Conservation (phyloP, 768 basidiomycete species). For the Naganishia friedmannii region DNA sequence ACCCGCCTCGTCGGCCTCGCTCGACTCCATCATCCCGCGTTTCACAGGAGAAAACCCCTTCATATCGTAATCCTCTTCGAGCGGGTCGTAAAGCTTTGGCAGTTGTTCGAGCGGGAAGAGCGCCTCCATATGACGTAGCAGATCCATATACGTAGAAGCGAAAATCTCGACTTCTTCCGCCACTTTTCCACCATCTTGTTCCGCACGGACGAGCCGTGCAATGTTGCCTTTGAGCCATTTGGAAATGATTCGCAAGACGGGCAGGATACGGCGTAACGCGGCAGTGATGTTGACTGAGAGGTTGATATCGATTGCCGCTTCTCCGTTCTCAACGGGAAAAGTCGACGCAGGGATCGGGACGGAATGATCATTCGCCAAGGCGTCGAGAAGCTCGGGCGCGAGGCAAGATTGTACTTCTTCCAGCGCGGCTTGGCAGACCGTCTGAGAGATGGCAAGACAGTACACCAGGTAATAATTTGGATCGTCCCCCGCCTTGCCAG, state of each 20-base stretch:
- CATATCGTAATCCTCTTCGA: constrained; percentile 90
- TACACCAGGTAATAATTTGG: not conserved
- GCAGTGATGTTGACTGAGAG: constrained; percentile 63
- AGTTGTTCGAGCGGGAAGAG: constrained; percentile 69
- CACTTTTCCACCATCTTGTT: constrained; percentile 49
- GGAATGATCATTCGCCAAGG: not conserved
- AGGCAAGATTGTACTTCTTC: constrained; percentile 22
- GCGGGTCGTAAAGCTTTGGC: constrained; percentile 59
- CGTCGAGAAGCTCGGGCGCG: not conserved
- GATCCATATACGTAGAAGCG: constrained; percentile 70
- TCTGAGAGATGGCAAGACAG: constrained; percentile 19
- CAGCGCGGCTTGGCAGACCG: constrained; percentile 17
- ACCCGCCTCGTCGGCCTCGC: not conserved
- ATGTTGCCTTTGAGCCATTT: constrained; percentile 81
- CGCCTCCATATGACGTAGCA: constrained; percentile 61
- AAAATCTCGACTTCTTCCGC: constrained; percentile 57
- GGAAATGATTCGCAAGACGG: constrained; percentile 77
- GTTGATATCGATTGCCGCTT: constrained; percentile 18
- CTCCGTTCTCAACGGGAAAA: not conserved
- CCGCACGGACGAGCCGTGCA: constrained; percentile 42
- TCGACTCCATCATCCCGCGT: constrained; percentile 55
- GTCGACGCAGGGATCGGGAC: not conserved
- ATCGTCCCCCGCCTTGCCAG: not conserved
- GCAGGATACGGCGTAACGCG: constrained; percentile 76
- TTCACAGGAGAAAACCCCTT: constrained; percentile 80